These are phyloP conservation scores for Candida maris DNA, from an alignment of 805 yeast genomes.

Conservation along the genomic window DNA sequence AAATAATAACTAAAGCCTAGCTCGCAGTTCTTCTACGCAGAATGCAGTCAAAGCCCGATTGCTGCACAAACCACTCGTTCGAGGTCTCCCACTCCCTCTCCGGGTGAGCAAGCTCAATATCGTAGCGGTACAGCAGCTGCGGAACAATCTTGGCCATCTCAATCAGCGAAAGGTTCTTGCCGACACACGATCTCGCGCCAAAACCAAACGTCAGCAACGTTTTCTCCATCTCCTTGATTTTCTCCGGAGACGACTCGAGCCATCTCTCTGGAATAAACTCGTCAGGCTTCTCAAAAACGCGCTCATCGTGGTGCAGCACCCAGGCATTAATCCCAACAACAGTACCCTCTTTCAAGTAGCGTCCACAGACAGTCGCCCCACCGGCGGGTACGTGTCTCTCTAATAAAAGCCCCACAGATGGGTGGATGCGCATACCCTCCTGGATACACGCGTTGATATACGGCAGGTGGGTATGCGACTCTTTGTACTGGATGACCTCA, in stretches of 20 bases:
- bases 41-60: slow-evolving; percentile 9
- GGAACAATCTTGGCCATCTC: slow-evolving; percentile 34
- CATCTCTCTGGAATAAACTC: slow-evolving; percentile 40
- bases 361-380: slow-evolving; percentile 11
- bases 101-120: slow-evolving; percentile 7
- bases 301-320: slow-evolving; percentile 36
- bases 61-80: slow-evolving; percentile 19
- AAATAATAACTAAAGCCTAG: too few relatives aligned
- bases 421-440: slow-evolving; percentile 30
- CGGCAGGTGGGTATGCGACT: slow-evolving; percentile 35
- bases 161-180: slow-evolving; percentile 42
- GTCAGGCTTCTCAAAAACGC: slow-evolving; percentile 38
- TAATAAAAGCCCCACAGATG: slow-evolving; percentile 14
- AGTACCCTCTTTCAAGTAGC: slow-evolving; percentile 35
- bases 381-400: slow-evolving; percentile 18
- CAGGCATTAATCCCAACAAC: slow-evolving; percentile 41
- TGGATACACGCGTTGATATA: slow-evolving; percentile 38
- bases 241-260: slow-evolving; percentile 33
- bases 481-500: slow-evolving; percentile 25
- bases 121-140: slow-evolving; percentile 7
- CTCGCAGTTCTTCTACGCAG: slow-evolving; percentile 4
- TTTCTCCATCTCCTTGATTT: slow-evolving; percentile 26
- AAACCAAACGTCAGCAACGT: slow-evolving; percentile 45
- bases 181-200: slow-evolving; percentile 46
- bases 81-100: slow-evolving; percentile 11